These are phyloP conservation scores for Beauveria medogensis DNA, from an alignment of 2,329 filamentous ascomycete species.

Conservation along the genomic window DNA sequence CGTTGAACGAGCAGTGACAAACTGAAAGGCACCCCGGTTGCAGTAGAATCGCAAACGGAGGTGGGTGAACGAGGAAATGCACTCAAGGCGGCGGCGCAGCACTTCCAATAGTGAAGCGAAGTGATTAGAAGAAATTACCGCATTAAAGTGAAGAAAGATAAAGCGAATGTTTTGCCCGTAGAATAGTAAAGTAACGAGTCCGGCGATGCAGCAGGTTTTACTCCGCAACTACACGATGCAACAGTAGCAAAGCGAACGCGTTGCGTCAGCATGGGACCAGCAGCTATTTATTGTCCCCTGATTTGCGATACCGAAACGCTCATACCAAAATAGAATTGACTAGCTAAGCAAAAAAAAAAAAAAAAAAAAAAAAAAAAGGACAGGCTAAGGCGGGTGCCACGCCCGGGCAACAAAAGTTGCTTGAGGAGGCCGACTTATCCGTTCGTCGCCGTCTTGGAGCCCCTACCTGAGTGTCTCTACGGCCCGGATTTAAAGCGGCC, in stretches of 20 bases:
- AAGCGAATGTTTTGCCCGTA: background rate
- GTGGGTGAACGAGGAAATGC: background rate
- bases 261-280: background rate
- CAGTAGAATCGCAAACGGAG: background rate
- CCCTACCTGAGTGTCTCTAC: background rate
- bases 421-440: constrained; percentile 3
- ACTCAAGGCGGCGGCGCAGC: background rate
- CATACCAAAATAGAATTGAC: too few species aligned
- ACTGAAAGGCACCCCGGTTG: background rate
- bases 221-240: background rate
- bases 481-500: background rate
- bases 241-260: background rate
- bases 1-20: background rate
- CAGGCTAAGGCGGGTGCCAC: background rate
- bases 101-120: background rate
- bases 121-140: background rate
- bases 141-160: background rate
- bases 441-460: background rate
- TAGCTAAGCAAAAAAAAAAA: too few species aligned
- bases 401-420: background rate
- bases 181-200: background rate
- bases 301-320: background rate
- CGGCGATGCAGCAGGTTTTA: background rate
- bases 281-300: background rate
- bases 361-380: too few species aligned